Base-by-base conservation (phyloP, 2,329 filamentous ascomycete genomes). In the Chaetomiaceae sp. region DNA sequence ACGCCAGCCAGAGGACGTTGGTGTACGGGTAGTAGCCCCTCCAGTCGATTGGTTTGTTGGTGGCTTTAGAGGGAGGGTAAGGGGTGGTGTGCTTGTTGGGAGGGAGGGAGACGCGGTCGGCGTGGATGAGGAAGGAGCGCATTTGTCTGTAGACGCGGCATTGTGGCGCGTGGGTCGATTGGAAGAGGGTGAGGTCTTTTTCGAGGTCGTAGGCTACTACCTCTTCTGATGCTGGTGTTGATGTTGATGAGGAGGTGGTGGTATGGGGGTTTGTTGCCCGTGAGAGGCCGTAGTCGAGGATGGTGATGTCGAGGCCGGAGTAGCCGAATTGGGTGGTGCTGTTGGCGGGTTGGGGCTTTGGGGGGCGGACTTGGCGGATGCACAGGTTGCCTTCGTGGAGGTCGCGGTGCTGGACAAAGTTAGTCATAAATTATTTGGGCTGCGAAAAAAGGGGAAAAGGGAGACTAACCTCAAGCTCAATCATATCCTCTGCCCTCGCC, bases 341-440 rank as follows among this genome's bases (percentile, higher is more conserved):
- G 15, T 1, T 29, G 3, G 66, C 58, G 4, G 66, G 65, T 31
- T 65, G 67, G 2, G 68, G 61, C 3, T 8, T n/a, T 1, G 25
- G 43, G 6, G 3, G 71, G 61, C 69, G 64, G 1, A 71, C 67
- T 48, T 73, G 74, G 3, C 75, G 73, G 44, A 85, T 74, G 57
- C 83, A 85, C 15, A 86, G 67, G 59, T 86, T 85, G 4, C 82
- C 82, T 58, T 86, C 82, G 60, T 86, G 83, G 4, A 86, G 71
- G 61, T 86, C 83, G 6, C 83, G 79, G 61, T 86, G 83, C 80
- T 84, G 56, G 7, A 17, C 27, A 9, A 19, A 6, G n/a, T n/a
- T n/a, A 3, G 27, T 9, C 50, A 7, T 19, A 8, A 8, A 5
- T 6, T 3, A 20, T 20, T 15, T 33, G 27, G 4, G 7, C 3